Evolutionary conservation across 1,284 basidiomycete species (phyloP).

Genomic region (Trametes sp.): DNA sequence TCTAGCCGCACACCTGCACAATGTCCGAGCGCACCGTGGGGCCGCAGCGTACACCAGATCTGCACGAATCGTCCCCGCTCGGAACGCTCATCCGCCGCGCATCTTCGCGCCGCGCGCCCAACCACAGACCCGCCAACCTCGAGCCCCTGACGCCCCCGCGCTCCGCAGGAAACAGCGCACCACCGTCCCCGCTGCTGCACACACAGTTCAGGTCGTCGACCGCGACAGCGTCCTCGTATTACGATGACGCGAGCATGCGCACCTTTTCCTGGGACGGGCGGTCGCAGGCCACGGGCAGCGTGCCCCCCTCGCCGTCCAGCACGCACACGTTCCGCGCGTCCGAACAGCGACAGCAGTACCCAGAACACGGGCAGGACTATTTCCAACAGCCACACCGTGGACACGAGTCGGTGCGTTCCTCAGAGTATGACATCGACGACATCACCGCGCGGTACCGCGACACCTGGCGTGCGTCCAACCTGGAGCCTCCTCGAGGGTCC

Average conservation of each 20-base stretch:
- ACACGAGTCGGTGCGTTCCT: constrained; percentile 42
- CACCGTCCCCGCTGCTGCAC: constrained; percentile 68
- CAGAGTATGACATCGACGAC: constrained; percentile 46
- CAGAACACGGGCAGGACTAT: not conserved
- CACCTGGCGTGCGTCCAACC: constrained; percentile 34
- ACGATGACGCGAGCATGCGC: constrained; percentile 34
- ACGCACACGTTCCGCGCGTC: constrained; percentile 15
- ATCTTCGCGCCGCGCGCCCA: constrained; percentile 45
- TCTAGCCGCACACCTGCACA: constrained; percentile 1
- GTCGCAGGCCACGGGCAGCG: constrained; percentile 12
- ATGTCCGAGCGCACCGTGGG: constrained; percentile 29
- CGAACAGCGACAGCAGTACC: not conserved
- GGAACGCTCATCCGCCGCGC: constrained; percentile 49
- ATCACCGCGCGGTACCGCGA: constrained; percentile 38
- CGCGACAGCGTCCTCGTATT: constrained; percentile 53
- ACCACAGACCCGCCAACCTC: constrained; percentile 25
- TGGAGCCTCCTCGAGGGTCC: constrained; percentile 23
- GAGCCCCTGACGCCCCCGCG: constrained; percentile 35
- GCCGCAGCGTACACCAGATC: constrained; percentile 22
- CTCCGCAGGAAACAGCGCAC: constrained; percentile 32
- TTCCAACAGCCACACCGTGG: not conserved
- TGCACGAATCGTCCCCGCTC: constrained; percentile 49
- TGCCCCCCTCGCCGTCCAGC: constrained; percentile 21
- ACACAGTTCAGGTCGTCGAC: constrained; percentile 66
- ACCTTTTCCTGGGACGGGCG: constrained; percentile 33